Base-by-base conservation (phyloP, 1,284 basidiomycete genomes). In the Melampsora larici-populina region DNA sequence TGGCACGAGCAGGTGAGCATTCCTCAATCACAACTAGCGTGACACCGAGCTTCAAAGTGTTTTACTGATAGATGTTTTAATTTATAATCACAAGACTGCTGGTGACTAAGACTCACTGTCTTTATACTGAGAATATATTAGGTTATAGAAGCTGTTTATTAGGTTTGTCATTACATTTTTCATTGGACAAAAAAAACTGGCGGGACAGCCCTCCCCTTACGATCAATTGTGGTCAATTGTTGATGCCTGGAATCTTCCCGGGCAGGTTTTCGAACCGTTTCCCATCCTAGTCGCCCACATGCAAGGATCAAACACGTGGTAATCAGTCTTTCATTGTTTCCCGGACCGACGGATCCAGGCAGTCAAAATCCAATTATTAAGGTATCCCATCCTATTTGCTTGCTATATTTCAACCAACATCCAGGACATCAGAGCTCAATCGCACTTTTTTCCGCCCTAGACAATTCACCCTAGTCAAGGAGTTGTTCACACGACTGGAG, bases 81-180 rank as follows among this genome's bases (percentile, higher is more conserved):
- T n/a, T 8, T 21, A 21, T 24, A 36, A 36, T 4, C 3, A 21
- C 15, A 11, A 78, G 75, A 60, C 43, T 78, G 21, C 18, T 78
- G 49, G 51, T 78, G 8, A 78, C 75, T n/a, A 78, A 78, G 24
- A 78, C 75, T 8, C 75, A 78, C 31, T 78, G 75, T 58, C 65
- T 78, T 29, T 78, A 78, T 29, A 67, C 75, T 15, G 60, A 64
- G 29, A 58, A 40, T 66, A 65, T 78, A 26, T 64, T 78, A 8
- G 55, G 67, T 55, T 78, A 70, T 43, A 60, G 60, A 17, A 78
- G 75, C 68, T 78, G 75, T 49, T 43, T 78, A 29, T 63, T 78
- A 70, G 75, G 75, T 78, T 51, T 18, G 2, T 46, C 36, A 3
- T 36, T 36, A n/a, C n/a, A n/a, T n/a, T n/a, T n/a, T n/a, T n/a